phyloP scores from a whole-genome alignment of 2,329 filamentous ascomycete genomes.

The Chaetothyriales sp. region DNA sequence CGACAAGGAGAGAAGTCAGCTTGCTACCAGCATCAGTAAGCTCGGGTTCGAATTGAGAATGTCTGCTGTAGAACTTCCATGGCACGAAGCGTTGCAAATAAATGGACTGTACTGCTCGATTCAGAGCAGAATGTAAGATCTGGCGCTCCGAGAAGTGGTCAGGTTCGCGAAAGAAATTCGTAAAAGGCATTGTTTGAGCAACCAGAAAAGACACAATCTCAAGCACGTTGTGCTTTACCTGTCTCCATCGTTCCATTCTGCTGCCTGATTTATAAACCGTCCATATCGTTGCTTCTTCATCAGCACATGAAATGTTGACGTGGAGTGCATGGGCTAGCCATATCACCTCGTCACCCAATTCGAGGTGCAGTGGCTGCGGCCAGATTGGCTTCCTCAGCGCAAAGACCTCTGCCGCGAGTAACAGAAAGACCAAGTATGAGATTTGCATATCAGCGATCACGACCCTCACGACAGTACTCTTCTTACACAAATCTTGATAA shows the following conservation, averaged over 20 bases:
- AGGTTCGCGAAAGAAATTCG: too few relatives aligned
- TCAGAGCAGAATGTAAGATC: too few relatives aligned
- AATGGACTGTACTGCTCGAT: neutral
- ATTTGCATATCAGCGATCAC: too few relatives aligned
- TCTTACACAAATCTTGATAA: too few relatives aligned
- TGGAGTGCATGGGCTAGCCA: neutral
- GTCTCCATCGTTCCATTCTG: neutral
- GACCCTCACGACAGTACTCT: too few relatives aligned
- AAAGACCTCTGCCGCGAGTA: too few relatives aligned
- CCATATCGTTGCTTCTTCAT: neutral
- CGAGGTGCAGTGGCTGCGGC: neutral
- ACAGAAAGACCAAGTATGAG: too few relatives aligned
- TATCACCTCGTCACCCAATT: neutral
- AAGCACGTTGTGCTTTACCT: neutral
- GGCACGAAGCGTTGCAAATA: constrained; percentile 16
- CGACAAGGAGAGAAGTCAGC: constrained; percentile 17
- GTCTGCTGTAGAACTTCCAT: constrained; percentile 21
- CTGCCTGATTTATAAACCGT: neutral
- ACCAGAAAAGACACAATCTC: too few relatives aligned
- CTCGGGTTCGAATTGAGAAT: constrained; percentile 17
- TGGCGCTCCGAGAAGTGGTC: too few relatives aligned
- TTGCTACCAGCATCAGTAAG: constrained; percentile 1
- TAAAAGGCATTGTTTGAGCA: too few relatives aligned
- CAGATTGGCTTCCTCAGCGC: neutral
- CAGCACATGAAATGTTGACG: neutral